Conservation (phyloP, 2,329 filamentous ascomycete genomes). For the Xylariaceae sp. region DNA sequence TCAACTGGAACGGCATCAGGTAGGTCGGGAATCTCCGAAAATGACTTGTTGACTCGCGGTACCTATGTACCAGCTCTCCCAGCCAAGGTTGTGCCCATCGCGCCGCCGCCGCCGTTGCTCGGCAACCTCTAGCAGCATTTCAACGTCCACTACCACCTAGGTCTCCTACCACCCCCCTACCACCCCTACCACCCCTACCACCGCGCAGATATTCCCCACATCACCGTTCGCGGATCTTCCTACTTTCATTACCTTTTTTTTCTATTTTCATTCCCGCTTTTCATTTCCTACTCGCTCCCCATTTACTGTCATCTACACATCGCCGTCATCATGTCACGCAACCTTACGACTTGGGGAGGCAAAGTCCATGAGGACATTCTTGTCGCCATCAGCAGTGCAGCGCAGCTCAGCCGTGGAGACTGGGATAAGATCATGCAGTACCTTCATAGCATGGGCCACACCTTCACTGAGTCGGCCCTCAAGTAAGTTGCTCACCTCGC, state of each 20-base stretch:
- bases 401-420: background rate
- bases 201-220: background rate
- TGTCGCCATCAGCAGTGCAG: background rate
- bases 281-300: background rate
- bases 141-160: background rate
- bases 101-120: background rate
- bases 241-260: background rate
- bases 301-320: background rate
- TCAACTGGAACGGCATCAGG: slow-evolving; percentile 35
- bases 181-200: background rate
- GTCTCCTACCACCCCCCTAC: background rate
- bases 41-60: slow-evolving; percentile 6
- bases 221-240: background rate
- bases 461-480: slow-evolving; percentile 13
- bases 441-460: slow-evolving; percentile 13
- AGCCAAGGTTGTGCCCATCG: background rate
- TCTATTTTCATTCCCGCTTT: background rate
- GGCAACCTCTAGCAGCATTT: background rate
- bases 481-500: slow-evolving; percentile 7
- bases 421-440: slow-evolving; percentile 4
- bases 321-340: slow-evolving; percentile 8
- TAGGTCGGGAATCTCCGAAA: slow-evolving; percentile 22
- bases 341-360: slow-evolving; percentile 7
- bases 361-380: slow-evolving; percentile 18
- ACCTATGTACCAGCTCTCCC: background rate